Evolutionary conservation across 2,329 filamentous ascomycete species (phyloP).

Genomic region (Aspergillus pseudoviridinutans): DNA sequence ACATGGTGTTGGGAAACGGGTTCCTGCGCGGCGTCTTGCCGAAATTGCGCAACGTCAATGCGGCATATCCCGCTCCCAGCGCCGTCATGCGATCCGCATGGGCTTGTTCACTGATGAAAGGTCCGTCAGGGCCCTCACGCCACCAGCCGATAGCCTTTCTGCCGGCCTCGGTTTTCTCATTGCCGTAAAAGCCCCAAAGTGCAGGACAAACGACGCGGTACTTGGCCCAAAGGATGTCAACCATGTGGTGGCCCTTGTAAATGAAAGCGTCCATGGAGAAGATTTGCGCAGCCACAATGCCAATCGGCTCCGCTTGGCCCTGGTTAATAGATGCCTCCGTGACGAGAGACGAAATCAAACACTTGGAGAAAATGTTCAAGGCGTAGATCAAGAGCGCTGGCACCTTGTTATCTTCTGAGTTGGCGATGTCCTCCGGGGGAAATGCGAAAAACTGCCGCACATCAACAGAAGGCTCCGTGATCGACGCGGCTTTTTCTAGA

Average conservation of each 20-base stretch:
- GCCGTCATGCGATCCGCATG: slow-evolving; percentile 82
- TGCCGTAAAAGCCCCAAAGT: slow-evolving; percentile 77
- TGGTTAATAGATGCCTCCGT: slow-evolving; percentile 62
- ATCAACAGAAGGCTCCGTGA: slow-evolving; percentile 53
- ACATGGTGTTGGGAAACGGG: slow-evolving; percentile 72
- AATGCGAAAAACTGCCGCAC: slow-evolving; percentile 52
- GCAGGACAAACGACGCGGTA: slow-evolving; percentile 76
- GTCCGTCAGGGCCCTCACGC: slow-evolving; percentile 49
- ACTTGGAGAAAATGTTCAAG: slow-evolving; percentile 72
- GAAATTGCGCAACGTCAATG: slow-evolving; percentile 79
- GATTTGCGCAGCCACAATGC: slow-evolving; percentile 70
- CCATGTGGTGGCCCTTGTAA: slow-evolving; percentile 64
- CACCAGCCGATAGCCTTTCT: slow-evolving; percentile 70
- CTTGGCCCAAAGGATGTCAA: slow-evolving; percentile 85
- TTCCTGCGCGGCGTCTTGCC: slow-evolving; percentile 64
- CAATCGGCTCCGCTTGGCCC: slow-evolving; percentile 70
- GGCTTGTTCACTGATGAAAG: slow-evolving; percentile 63
- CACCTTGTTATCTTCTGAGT: slow-evolving; percentile 47
- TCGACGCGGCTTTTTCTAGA: slow-evolving; percentile 53
- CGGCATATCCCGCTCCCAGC: slow-evolving; percentile 76
- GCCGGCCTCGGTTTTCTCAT: slow-evolving; percentile 67
- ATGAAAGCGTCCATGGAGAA: slow-evolving; percentile 67
- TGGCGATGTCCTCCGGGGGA: slow-evolving; percentile 35
- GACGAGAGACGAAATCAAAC: slow-evolving; percentile 65
- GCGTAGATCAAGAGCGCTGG: slow-evolving; percentile 69